Conservation (phyloP, 2,329 filamentous ascomycete species). For the Dothistroma septosporum region DNA sequence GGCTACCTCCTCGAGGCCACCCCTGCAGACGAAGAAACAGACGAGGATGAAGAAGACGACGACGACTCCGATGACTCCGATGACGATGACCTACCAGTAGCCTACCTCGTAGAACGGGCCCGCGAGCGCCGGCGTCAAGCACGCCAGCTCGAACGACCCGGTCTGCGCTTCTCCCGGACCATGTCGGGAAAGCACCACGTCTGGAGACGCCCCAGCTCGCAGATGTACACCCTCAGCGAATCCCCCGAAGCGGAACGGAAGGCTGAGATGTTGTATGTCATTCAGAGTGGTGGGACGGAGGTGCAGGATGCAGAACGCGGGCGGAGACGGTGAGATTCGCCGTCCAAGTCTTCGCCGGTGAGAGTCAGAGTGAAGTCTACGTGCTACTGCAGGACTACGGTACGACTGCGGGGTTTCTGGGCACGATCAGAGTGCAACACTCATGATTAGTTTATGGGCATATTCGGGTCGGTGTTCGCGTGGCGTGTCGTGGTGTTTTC, state of each 20-base stretch:
- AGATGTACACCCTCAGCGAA: slow-evolving; percentile 29
- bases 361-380: neutral
- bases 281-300: neutral
- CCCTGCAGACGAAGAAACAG: slow-evolving; percentile 17
- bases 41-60: slow-evolving; percentile 15
- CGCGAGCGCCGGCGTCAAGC: slow-evolving; percentile 16
- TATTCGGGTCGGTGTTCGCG: neutral
- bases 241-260: slow-evolving; percentile 26
- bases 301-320: neutral
- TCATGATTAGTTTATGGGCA: neutral
- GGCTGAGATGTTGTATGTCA: slow-evolving; percentile 20
- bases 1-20: slow-evolving; percentile 21
- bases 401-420: neutral
- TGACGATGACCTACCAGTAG: slow-evolving; percentile 27
- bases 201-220: slow-evolving; percentile 30
- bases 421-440: neutral
- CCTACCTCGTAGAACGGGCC: slow-evolving; percentile 25
- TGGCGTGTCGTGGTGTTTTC: neutral
- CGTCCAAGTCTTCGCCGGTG: neutral
- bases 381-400: neutral
- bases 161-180: slow-evolving; percentile 28
- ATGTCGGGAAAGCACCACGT: slow-evolving; percentile 32
- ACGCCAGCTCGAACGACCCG: slow-evolving; percentile 27
- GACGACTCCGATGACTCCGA: slow-evolving; percentile 24
- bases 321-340: neutral